Percentiles rank a stretch among this genome's conserved stretches.
Conservation (phyloP, 192 early-diverging fungal species). For the Umbelopsis sp. region DNA sequence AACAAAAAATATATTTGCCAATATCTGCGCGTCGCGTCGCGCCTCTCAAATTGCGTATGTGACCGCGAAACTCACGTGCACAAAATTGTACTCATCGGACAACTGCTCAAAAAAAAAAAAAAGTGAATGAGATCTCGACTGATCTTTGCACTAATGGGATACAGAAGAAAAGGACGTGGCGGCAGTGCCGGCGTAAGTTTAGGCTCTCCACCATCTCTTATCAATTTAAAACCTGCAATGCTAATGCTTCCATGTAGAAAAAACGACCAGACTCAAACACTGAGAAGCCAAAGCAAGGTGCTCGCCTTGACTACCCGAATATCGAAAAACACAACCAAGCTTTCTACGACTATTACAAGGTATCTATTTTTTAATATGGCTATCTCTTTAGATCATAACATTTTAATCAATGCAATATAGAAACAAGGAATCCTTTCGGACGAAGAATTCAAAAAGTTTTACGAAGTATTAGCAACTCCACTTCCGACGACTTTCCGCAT, state of each 20-base stretch:
- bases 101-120: not conserved
- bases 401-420: constrained; percentile 5
- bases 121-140: not conserved
- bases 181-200: not conserved
- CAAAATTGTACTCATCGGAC: not conserved
- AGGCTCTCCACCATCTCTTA: too few relatives aligned
- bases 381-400: not conserved
- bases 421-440: constrained; percentile 71
- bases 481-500: constrained; percentile 95
- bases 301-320: not conserved
- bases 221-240: not conserved
- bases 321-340: constrained; percentile 8
- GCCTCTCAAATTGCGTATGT: not conserved
- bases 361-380: not conserved
- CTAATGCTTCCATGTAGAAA: not conserved
- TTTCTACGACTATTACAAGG: constrained; percentile 10
- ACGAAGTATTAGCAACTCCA: constrained; percentile 66
- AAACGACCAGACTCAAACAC: not conserved
- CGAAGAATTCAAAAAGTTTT: constrained; percentile 82
- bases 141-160: not conserved
- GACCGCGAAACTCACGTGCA: constrained; percentile 5
- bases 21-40: constrained; percentile 12
- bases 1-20: not conserved
- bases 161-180: not conserved
- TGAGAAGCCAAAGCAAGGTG: not conserved